These are phyloP conservation scores for Ogataea sp. DNA, from an alignment of 805 yeast genomes.

Conservation along the genomic window DNA sequence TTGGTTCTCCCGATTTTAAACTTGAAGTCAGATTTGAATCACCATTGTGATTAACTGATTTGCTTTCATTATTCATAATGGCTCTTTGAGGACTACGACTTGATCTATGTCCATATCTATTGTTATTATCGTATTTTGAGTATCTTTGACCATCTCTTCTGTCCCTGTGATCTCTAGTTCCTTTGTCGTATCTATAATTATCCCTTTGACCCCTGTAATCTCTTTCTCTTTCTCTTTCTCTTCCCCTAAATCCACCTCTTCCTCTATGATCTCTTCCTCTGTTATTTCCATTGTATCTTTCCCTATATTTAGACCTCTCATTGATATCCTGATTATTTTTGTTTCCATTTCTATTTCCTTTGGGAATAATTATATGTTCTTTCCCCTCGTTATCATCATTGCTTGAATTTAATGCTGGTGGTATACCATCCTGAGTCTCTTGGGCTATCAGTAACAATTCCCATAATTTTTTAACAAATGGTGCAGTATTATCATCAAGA, in stretches of 20 bases:
- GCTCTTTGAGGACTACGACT: too few relatives aligned
- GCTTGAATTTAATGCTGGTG: constrained; percentile 24
- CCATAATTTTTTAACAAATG: constrained; percentile 38
- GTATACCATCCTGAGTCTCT: constrained; percentile 37
- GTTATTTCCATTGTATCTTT: background rate
- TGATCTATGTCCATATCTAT: too few relatives aligned
- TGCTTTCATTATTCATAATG: too few relatives aligned
- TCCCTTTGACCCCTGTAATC: background rate
- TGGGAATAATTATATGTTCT: background rate
- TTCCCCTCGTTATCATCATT: constrained; percentile 11
- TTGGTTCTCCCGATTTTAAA: too few relatives aligned
- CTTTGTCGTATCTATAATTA: background rate
- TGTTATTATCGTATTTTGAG: too few relatives aligned
- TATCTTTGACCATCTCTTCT: too few relatives aligned
- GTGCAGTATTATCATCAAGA: constrained; percentile 29
- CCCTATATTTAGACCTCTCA: background rate
- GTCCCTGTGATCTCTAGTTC: too few relatives aligned
- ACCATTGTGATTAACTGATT: too few relatives aligned
- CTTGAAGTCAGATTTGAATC: too few relatives aligned
- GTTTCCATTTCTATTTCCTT: background rate
- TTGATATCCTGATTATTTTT: background rate
- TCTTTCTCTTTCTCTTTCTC: background rate
- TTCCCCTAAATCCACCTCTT: background rate
- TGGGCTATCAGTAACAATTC: constrained; percentile 35
- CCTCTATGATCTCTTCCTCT: background rate